Conservation (phyloP, 176 grass and related monocot genomes). For the Cocos nucifera region DNA sequence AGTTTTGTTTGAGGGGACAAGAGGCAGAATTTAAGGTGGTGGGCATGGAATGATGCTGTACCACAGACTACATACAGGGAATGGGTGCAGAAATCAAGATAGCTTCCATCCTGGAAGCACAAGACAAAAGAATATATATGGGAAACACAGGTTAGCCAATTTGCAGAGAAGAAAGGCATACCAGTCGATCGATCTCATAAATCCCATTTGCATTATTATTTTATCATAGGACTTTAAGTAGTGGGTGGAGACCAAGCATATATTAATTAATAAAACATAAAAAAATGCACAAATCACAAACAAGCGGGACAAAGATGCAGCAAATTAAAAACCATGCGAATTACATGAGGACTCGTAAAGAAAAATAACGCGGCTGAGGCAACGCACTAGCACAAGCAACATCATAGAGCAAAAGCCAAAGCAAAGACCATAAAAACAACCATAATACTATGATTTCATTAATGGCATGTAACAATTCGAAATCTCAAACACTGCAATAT, state of each 20-base stretch:
- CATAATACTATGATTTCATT: background rate
- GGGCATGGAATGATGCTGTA: constrained; percentile 53
- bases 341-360: constrained; percentile 7
- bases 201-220: background rate
- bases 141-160: too few relatives aligned
- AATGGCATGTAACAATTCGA: too few relatives aligned
- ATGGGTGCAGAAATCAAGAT: too few relatives aligned
- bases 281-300: constrained; percentile 10
- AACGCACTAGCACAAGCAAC: constrained; percentile 22
- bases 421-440: constrained; percentile 2
- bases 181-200: constrained; percentile 11
- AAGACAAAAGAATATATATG: too few relatives aligned
- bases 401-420: background rate
- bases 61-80: constrained; percentile 43
- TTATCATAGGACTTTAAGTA: constrained; percentile 1
- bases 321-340: constrained; percentile 16
- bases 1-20: constrained; percentile 97
- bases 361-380: constrained; percentile 18
- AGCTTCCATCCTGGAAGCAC: constrained; percentile 15
- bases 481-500: too few relatives aligned
- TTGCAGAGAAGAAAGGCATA: background rate
- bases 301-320: constrained; percentile 15
- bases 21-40: constrained; percentile 72
- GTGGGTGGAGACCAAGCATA: constrained; percentile 9
- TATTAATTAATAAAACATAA: constrained; percentile 8